These are phyloP conservation scores for Saccharum hybrid DNA, from an alignment of 202 grass and related monocot species.

Conservation along the genomic window DNA sequence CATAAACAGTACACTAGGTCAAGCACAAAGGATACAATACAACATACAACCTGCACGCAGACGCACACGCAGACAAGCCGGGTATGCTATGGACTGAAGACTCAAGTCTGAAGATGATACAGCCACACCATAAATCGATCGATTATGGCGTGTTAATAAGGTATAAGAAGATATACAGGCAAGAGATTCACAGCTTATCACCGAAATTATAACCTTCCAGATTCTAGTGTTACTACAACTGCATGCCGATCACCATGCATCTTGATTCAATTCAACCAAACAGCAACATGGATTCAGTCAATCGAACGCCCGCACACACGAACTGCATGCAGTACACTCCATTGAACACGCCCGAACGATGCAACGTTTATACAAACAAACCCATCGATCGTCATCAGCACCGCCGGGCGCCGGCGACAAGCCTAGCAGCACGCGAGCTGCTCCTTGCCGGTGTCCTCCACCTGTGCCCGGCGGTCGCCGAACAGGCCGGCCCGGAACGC, in stretches of 20 bases:
- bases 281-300: neutral
- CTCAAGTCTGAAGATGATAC: neutral
- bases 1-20: too few species aligned
- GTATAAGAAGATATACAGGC: too few species aligned
- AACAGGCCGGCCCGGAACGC: conserved; percentile 44
- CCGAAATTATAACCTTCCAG: neutral
- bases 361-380: too few species aligned
- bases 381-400: too few species aligned
- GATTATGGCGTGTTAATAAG: neutral
- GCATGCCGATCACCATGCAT: conserved; percentile 16
- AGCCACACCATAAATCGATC: neutral
- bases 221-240: neutral
- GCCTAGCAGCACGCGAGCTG: too few species aligned
- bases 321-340: too few species aligned
- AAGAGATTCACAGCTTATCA: neutral
- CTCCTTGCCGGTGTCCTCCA: too few species aligned
- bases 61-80: too few species aligned
- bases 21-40: too few species aligned
- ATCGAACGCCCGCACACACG: neutral
- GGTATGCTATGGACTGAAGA: neutral
- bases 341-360: too few species aligned
- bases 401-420: too few species aligned
- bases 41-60: too few species aligned
- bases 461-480: conserved; percentile 18
- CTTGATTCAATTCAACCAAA: neutral